These are phyloP conservation scores for Eruca vesicaria DNA, from an alignment of 441 rosid genomes.

Conservation along the genomic window DNA sequence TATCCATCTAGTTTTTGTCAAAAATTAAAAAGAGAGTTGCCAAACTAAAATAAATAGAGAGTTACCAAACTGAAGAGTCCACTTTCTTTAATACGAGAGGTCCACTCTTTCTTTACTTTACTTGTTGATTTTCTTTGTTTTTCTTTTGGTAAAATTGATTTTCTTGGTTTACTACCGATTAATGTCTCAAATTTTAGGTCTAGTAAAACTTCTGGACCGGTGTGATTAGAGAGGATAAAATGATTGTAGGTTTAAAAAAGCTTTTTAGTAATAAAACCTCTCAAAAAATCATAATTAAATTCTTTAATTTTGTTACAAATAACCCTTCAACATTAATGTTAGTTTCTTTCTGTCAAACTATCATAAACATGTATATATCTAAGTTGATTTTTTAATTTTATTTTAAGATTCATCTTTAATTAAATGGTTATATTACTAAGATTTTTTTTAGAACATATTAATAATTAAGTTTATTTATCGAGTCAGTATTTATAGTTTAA, in stretches of 20 bases:
- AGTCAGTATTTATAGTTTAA: not conserved
- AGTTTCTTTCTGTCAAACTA: not conserved
- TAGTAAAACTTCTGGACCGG: not conserved
- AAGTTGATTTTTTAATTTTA: not conserved
- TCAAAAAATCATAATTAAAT: not conserved
- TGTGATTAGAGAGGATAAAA: not conserved
- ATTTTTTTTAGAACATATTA: not conserved
- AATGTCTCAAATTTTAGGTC: not conserved
- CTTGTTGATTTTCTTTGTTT: not conserved
- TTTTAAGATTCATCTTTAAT: not conserved
- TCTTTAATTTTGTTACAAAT: not conserved
- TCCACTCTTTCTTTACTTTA: not conserved
- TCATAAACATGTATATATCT: not conserved
- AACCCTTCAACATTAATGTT: not conserved
- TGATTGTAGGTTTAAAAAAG: not conserved
- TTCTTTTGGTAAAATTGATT: no score
- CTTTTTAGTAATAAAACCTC: not conserved
- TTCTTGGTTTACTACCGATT: not conserved
- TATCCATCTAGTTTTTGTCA: not conserved
- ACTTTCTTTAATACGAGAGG: constrained; percentile 16
- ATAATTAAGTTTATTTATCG: not conserved
- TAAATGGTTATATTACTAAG: not conserved
- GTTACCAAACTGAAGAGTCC: constrained; percentile 26
- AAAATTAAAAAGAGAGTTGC: not conserved
- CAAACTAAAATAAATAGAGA: not conserved